Percentiles rank a stretch among this genome's conserved stretches.
Evolutionary conservation across 2,329 filamentous ascomycete species (phyloP).

Genomic region (Apiospora koreana): DNA sequence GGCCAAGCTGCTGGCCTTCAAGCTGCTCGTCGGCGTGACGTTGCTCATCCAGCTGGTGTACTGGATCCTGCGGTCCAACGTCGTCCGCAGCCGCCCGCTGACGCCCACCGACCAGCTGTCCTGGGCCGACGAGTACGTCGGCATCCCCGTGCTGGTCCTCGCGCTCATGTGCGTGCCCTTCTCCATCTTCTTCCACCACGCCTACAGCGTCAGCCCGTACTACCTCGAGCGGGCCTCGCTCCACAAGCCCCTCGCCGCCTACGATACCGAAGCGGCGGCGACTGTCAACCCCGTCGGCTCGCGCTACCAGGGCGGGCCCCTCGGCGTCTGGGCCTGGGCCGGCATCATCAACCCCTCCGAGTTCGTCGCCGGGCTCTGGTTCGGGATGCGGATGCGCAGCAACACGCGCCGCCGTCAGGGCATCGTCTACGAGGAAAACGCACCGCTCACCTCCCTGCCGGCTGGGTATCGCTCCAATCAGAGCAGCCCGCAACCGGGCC

Average conservation of each 20-base stretch:
- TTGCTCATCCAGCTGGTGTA: constrained; percentile 23
- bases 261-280: background rate
- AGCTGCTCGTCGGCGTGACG: constrained; percentile 28
- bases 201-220: constrained; percentile 25
- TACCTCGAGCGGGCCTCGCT: background rate
- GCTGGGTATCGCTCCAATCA: background rate
- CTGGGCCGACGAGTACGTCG: constrained; percentile 23
- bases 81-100: constrained; percentile 15
- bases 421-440: background rate
- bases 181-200: constrained; percentile 26
- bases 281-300: background rate
- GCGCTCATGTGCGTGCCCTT: constrained; percentile 23
- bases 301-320: constrained; percentile 14
- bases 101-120: constrained; percentile 19
- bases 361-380: constrained; percentile 13
- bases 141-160: constrained; percentile 22
- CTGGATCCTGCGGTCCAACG: constrained; percentile 18
- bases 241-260: constrained; percentile 7
- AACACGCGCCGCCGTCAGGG: background rate
- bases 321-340: constrained; percentile 12
- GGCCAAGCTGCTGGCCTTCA: constrained; percentile 29
- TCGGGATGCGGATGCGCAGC: constrained; percentile 12
- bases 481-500: background rate
- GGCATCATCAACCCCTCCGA: constrained; percentile 13
- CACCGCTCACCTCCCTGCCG: background rate